phyloP scores from a whole-genome alignment of 2,329 filamentous ascomycete genomes.

The Fusarium robinianum region DNA sequence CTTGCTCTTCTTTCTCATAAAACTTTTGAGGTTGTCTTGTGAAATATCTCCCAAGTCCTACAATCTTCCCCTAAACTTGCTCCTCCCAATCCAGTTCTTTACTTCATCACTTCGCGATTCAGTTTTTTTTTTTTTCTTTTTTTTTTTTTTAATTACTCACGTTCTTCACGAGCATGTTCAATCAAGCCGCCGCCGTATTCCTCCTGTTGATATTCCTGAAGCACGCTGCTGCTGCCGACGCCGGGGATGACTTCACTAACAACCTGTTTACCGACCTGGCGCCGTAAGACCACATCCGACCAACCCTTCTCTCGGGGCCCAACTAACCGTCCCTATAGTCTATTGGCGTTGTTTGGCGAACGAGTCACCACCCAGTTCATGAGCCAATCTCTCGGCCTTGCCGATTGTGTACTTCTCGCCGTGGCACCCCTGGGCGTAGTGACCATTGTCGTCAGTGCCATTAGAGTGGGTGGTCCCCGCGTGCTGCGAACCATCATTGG shows the following conservation, averaged over 20 bases:
- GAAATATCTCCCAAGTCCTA: too few relatives aligned
- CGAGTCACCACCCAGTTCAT: slow-evolving; percentile 54
- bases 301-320: neutral
- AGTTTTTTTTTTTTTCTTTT: too few relatives aligned
- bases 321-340: neutral
- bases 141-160: too few relatives aligned
- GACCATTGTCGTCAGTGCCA: slow-evolving; percentile 49
- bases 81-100: too few relatives aligned
- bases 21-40: too few relatives aligned
- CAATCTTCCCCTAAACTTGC: too few relatives aligned
- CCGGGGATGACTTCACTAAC: slow-evolving; percentile 12
- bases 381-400: slow-evolving; percentile 45
- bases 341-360: slow-evolving; percentile 47
- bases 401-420: slow-evolving; percentile 52
- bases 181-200: too few relatives aligned
- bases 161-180: too few relatives aligned
- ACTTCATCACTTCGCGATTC: too few relatives aligned
- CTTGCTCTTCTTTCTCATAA: too few relatives aligned
- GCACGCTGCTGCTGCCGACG: too few relatives aligned
- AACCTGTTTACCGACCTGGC: slow-evolving; percentile 5
- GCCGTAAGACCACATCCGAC: neutral
- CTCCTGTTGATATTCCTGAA: too few relatives aligned
- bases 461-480: slow-evolving; percentile 49
- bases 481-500: slow-evolving; percentile 51
- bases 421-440: slow-evolving; percentile 52